These are phyloP conservation scores for Hypoxylon cercidicola DNA, from an alignment of 495 filamentous ascomycete genomes.

Conservation along the genomic window DNA sequence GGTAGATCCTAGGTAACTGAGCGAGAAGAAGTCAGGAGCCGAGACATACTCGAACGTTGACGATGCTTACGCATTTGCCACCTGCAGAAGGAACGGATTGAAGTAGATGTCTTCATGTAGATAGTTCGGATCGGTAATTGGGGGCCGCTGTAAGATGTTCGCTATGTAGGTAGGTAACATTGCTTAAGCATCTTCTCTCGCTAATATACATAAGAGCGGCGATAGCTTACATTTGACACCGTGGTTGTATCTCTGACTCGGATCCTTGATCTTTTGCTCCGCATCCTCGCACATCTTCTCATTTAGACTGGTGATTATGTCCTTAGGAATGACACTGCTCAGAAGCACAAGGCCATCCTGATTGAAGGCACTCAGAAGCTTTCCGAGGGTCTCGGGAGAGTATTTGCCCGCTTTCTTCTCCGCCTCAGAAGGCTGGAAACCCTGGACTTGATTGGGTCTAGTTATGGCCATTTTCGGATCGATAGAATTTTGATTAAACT, in stretches of 20 bases:
- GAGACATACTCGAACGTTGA: not conserved
- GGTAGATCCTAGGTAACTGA: slow-evolving; percentile 44
- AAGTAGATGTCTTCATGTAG: slow-evolving; percentile 51
- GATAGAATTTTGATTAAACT: not conserved
- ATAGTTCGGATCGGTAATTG: slow-evolving; percentile 40
- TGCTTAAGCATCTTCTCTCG: slow-evolving; percentile 6
- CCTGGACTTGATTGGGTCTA: not conserved
- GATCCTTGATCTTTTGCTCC: slow-evolving; percentile 31
- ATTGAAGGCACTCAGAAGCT: slow-evolving; percentile 39
- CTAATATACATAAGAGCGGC: not conserved
- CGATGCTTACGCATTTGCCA: slow-evolving; percentile 43
- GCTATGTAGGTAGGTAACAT: slow-evolving; percentile 15
- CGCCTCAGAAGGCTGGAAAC: not conserved
- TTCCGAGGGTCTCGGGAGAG: slow-evolving; percentile 32
- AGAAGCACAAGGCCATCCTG: slow-evolving; percentile 46
- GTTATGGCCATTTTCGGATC: not conserved
- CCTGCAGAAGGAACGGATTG: slow-evolving; percentile 49
- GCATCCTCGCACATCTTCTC: slow-evolving; percentile 42
- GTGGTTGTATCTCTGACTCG: slow-evolving; percentile 44
- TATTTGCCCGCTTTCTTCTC: slow-evolving; percentile 34
- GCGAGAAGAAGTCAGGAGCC: not conserved
- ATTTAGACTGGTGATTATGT: slow-evolving; percentile 37
- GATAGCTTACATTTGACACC: slow-evolving; percentile 39
- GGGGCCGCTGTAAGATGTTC: slow-evolving; percentile 46
- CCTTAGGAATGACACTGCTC: slow-evolving; percentile 41